Evolutionary conservation across 371 early-diverging fungal species (phyloP), one percentile per base, ranked within the genome.

Genomic region (Saksenaea oblongispora): DNA sequence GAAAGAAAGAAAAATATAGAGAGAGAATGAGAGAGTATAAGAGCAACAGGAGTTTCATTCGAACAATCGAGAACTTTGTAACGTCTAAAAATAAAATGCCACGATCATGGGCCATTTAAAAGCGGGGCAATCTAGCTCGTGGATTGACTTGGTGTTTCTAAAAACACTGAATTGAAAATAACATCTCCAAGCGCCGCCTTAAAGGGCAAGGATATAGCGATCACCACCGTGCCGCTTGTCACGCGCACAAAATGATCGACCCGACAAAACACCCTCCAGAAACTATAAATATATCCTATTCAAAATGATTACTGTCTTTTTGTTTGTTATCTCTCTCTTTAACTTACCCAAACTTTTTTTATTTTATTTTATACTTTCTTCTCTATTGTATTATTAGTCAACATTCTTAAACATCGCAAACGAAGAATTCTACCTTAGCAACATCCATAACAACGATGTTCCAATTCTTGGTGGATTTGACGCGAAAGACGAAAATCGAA

Each of bases 391-490:
- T 56, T 15, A 13, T 34, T 18, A 26, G 13, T 26, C 57, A 27
- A 22, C 58, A 58, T 15, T 27, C 58, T 17, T 26, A 15, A 13
- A 37, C 8, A 14, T 35, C 27, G 17, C 58, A 58, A 37, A 22
- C 13, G 39, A 24, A 34, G 18, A 41, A 35, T 22, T 17, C n/a
- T 42, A 28, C 59, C 22, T 31, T 31, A 34, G 39, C 36, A 27
- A 39, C 41, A 58, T 13, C 17, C 17, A 47, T 14, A 39, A 41
- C 27, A 59, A 67, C 60, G 22, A 70, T 66, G 66, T 70, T 70
- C 39, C 63, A 65, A 55, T 70, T 70, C 53, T 55, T 54, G 42
- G 65, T 56, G 42, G 66, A 70, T 10, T 66, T 63, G 66, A 70
- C 62, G 36, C 70, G 70, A 36, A 70, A 66, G 57, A 56, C 26